Base-by-base conservation (phyloP, 805 yeast species). In the Candida xiaguanensis region DNA sequence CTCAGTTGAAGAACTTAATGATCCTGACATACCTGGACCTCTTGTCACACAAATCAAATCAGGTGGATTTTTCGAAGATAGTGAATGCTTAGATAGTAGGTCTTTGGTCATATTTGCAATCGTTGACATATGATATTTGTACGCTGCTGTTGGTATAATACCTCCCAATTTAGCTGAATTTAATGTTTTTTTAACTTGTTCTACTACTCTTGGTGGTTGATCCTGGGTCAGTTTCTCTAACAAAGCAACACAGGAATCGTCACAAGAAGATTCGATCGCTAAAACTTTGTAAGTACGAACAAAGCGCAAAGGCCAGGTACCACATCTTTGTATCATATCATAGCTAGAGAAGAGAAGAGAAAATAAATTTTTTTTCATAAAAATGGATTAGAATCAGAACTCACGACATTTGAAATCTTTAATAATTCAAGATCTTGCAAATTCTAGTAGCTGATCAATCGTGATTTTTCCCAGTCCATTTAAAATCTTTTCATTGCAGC, bases 1-100 rank as follows among this genome's bases (percentile, higher is more conserved):
- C 52, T 85, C 93, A 17, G 85, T 67, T 1, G 97, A 95, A 0
- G 87, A 82, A 8, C 87, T 74, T 11, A 93, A 66, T 0, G 95
- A 83, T 0, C 97, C 96, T 7, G 80, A 76, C 96, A 93, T 88
- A 0, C 99, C 99, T 0, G 99, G 99, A 0, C 99, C 99, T 48
- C 95, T 66, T 0, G 99, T 93, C 4, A 83, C 95, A 58, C 95
- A 85, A 1, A 93, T 74, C 33, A 93, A 55, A 55, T 86, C 95
- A 0, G 89, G 87, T 0, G 67, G 66, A 19, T 48, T 50, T 0
- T 16, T 8, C 1, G 56, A 34, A 2, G 45, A 39, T 46, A 75
- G 43, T 6, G 51, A 58, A 50, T 67, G 60, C 34, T 51, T 61
- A 0, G 19, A 25, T 12, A 83, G 61, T 4, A 83, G 60, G 5